Evolutionary conservation across 495 filamentous ascomycete genomes (phyloP).

Genomic region (Pseudoneurospora amorphoporcata): DNA sequence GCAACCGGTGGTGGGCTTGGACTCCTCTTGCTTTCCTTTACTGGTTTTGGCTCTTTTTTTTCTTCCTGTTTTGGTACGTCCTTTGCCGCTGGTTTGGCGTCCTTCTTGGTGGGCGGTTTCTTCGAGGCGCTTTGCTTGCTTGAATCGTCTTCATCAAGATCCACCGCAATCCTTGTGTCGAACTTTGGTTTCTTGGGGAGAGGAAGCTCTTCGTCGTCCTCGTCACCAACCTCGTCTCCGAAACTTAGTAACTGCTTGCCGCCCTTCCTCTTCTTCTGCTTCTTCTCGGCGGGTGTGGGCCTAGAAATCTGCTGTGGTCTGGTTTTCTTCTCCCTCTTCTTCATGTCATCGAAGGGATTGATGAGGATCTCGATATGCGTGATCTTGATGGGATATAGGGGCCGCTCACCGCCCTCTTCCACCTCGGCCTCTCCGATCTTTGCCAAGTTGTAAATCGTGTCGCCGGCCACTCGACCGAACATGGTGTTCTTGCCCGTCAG

Average conservation of each 20-base stretch:
- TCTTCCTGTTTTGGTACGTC: conserved; percentile 15
- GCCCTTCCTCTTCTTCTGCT: conserved; percentile 65
- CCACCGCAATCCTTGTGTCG: conserved; percentile 72
- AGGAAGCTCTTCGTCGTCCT: conserved; percentile 38
- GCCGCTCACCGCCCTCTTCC: conserved; percentile 68
- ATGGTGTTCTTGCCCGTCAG: conserved; percentile 82
- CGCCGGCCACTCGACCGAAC: conserved; percentile 86
- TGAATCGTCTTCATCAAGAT: conserved; percentile 29
- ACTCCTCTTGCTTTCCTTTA: conserved; percentile 16
- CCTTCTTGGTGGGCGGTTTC: conserved; percentile 20
- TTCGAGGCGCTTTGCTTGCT: conserved; percentile 14
- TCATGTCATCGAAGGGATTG: conserved; percentile 84
- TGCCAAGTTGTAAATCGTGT: conserved; percentile 90
- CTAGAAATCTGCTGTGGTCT: conserved; percentile 27
- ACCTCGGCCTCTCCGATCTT: conserved; percentile 85
- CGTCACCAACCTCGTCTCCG: conserved; percentile 74
- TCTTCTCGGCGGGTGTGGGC: conserved; percentile 41
- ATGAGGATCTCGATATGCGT: conserved; percentile 72
- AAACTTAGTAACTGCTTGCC: conserved; percentile 83
- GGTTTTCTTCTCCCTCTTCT: conserved; percentile 49
- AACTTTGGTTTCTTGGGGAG: conserved; percentile 84
- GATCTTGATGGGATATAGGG: conserved; percentile 78
- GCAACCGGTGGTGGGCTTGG: conserved; percentile 9
- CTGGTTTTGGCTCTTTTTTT: not conserved
- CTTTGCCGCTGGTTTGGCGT: conserved; percentile 22